Evolutionary conservation across 1,139 yeast species (phyloP).

Genomic region (Kurtzmaniella quercitrusa): DNA sequence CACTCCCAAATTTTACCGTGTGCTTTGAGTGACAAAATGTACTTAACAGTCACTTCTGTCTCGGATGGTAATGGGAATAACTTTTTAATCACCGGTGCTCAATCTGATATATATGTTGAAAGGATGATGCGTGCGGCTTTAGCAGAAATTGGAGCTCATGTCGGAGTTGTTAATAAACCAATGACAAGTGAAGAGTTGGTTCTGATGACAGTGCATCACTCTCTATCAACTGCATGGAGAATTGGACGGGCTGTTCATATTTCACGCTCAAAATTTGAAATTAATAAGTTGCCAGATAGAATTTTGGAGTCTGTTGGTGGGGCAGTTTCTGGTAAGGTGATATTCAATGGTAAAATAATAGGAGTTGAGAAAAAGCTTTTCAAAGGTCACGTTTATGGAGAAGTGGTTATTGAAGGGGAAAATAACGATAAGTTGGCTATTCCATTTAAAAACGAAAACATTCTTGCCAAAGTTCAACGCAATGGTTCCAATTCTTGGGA

Average conservation of each 20-base stretch:
- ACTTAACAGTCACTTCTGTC: conserved; percentile 31
- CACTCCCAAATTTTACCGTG: conserved; percentile 36
- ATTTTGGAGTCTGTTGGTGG: conserved; percentile 39
- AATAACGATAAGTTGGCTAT: conserved; percentile 21
- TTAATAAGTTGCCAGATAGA: conserved; percentile 28
- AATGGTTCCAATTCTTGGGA: conserved; percentile 16
- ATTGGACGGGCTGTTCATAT: conserved; percentile 40
- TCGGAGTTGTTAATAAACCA: conserved; percentile 35
- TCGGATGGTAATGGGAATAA: conserved; percentile 45
- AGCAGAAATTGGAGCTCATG: conserved; percentile 34
- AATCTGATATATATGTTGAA: conserved; percentile 30
- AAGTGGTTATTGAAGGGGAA: conserved; percentile 32
- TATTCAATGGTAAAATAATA: conserved; percentile 43
- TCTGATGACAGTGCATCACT: conserved; percentile 23
- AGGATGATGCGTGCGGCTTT: conserved; percentile 37
- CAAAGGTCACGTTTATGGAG: conserved; percentile 47
- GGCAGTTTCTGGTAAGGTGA: conserved; percentile 22
- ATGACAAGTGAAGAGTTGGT: conserved; percentile 18
- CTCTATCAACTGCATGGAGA: conserved; percentile 45
- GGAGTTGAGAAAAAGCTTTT: conserved; percentile 35
- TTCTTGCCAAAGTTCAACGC: conserved; percentile 23
- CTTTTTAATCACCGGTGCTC: conserved; percentile 30
- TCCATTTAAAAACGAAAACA: conserved; percentile 46
- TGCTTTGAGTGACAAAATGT: conserved; percentile 13
- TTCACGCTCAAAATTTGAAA: conserved; percentile 30